Base-by-base conservation (phyloP, 805 yeast genomes). In the Hanseniaspora mollemarum region DNA sequence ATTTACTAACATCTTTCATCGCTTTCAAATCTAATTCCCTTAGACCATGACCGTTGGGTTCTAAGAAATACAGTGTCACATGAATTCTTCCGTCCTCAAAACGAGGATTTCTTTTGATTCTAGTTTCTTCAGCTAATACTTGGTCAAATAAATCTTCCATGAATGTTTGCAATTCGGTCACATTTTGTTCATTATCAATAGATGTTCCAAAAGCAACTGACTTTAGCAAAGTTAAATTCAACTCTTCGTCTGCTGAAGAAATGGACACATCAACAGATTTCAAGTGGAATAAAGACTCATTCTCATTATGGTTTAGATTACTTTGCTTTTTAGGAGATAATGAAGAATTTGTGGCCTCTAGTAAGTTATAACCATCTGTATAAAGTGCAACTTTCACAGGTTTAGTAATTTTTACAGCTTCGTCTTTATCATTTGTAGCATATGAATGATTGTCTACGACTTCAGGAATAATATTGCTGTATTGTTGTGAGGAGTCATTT, bases 101-200 rank as follows among this genome's bases (percentile, higher is more conserved):
- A 56, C 85, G 71, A 24, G 95, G 95, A 62, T 86, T 85, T 73
- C 96, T 80, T 64, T 76, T 75, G 56, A 87, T 85, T 55, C 90
- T 73, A 1, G 92, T 83, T 64, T 87, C 96, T 63, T 87, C 95
- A 1, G 85, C 86, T 43, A 87, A 72, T 0, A 84, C 87, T 52
- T 74, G 69, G 62, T 82, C 88, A 61, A 83, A 83, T 61, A 83
- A 90, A 61, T 81, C 87, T 62, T 81, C 83, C 59, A 84, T 66
- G 61, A 75, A 84, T 52, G 73, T 71, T 49, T 77, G 75, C 48
- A 83, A 76, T 60, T 83, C 92, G 12, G 67, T 70, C 59, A 75
- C 78, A 60, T 90, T 82, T 46, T 81, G 58, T 43, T 76, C 72
- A 64, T 82, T 83, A 66, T 85, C 82, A 57, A 85, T 71, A 63